phyloP scores from a whole-genome alignment of 305 asterid species.

The Fraxinus velutina region DNA sequence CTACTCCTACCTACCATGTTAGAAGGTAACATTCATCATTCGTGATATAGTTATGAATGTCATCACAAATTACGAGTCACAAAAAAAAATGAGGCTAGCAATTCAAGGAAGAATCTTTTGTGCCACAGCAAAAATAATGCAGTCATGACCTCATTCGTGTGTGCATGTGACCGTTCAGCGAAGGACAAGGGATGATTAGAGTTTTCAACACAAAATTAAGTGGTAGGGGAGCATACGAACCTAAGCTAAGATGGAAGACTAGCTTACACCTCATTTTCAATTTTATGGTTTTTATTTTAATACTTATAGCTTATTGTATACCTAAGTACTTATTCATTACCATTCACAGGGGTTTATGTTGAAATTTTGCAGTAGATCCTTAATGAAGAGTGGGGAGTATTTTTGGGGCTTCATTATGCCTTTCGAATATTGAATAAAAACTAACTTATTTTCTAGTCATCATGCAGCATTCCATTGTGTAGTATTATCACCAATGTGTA shows the following conservation, averaged over 20 bases:
- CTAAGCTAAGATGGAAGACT: background rate
- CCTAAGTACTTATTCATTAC: background rate
- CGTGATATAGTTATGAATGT: background rate
- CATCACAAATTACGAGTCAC: background rate
- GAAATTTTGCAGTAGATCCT: background rate
- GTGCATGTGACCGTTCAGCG: background rate
- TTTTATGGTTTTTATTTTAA: background rate
- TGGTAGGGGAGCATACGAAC: background rate
- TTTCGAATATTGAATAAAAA: background rate
- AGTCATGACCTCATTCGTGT: background rate
- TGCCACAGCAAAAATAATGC: background rate
- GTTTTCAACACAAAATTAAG: background rate
- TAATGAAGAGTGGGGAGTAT: background rate
- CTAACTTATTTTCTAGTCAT: background rate
- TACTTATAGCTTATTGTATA: background rate
- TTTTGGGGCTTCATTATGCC: background rate
- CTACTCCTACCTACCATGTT: too few species aligned
- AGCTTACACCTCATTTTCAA: background rate
- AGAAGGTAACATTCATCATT: too few species aligned
- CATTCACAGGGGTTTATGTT: background rate
- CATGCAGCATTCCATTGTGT: background rate
- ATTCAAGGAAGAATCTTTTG: background rate
- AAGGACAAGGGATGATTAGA: background rate
- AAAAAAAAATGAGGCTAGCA: background rate
- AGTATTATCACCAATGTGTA: background rate